Conservation (phyloP, 495 filamentous ascomycete species). For the Penicillium antarcticum region DNA sequence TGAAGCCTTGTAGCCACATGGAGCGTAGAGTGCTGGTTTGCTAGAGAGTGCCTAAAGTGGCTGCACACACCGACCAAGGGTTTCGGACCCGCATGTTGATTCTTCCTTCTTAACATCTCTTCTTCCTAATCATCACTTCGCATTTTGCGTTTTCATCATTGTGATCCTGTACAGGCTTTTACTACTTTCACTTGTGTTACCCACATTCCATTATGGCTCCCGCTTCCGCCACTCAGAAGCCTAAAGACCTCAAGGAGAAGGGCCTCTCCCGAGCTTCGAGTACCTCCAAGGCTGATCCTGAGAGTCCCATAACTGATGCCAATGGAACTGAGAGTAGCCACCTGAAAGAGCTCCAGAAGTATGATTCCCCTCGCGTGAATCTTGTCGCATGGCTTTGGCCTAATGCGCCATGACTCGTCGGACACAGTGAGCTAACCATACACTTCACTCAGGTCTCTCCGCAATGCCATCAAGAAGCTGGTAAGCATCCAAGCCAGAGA, state of each 20-base stretch:
- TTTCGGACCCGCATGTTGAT: slow-evolving; percentile 38
- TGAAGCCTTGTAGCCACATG: too few species aligned
- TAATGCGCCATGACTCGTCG: not conserved
- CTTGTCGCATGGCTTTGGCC: not conserved
- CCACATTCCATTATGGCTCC: slow-evolving; percentile 41
- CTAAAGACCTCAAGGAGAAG: slow-evolving; percentile 37
- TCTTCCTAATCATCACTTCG: slow-evolving; percentile 4
- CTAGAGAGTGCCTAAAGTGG: slow-evolving; percentile 1
- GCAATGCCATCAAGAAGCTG: slow-evolving; percentile 84
- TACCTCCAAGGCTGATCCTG: slow-evolving; percentile 28
- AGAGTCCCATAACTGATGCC: slow-evolving; percentile 43
- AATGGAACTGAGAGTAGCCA: slow-evolving; percentile 68
- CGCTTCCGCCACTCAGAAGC: slow-evolving; percentile 38
- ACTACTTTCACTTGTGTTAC: slow-evolving; percentile 21
- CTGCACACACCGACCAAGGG: slow-evolving; percentile 23
- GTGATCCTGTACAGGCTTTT: slow-evolving; percentile 13
- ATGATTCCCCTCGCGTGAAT: slow-evolving; percentile 20
- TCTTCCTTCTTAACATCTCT: slow-evolving; percentile 12
- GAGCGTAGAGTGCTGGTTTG: too few species aligned
- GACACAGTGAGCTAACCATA: slow-evolving; percentile 7
- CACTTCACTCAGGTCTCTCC: slow-evolving; percentile 61
- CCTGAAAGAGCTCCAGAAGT: slow-evolving; percentile 86
- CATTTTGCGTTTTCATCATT: slow-evolving; percentile 9
- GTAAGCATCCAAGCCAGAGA: slow-evolving; percentile 46
- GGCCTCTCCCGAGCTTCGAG: slow-evolving; percentile 26